Evolutionary conservation across 2,329 filamentous ascomycete species (phyloP).

Genomic region (Colletotrichum endophyticum): DNA sequence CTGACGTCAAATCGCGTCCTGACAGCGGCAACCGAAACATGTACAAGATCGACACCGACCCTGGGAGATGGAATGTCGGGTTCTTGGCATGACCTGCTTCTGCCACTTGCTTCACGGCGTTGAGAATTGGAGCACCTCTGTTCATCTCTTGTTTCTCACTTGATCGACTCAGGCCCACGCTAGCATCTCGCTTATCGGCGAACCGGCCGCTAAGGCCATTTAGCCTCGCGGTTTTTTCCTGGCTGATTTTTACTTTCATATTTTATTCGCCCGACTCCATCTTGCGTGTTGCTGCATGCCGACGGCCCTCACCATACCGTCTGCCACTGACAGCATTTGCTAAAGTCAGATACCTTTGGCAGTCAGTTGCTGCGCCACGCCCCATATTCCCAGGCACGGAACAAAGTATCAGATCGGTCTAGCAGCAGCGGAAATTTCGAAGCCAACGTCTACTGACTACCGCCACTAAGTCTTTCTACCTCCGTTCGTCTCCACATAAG

Average conservation of each 20-base stretch:
- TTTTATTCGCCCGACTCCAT: not conserved
- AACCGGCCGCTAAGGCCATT: slow-evolving; percentile 14
- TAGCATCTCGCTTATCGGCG: slow-evolving; percentile 18
- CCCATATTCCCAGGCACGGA: not conserved
- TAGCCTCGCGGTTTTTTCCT: not conserved
- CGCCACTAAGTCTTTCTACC: not conserved
- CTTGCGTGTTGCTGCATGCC: not conserved
- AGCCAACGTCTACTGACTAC: not conserved
- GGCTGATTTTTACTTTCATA: slow-evolving; percentile 5
- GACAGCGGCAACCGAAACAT: not conserved
- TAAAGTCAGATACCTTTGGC: not conserved
- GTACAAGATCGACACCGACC: not conserved
- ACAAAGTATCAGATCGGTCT: not conserved
- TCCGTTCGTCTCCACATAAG: not conserved
- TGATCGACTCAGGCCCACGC: not conserved
- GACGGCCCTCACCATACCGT: not conserved
- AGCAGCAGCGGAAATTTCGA: not conserved
- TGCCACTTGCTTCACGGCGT: not conserved
- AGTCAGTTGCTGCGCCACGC: not conserved
- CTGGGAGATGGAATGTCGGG: not conserved
- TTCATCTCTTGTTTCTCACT: not conserved
- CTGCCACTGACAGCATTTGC: not conserved
- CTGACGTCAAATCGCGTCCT: not conserved
- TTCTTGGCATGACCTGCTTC: not conserved
- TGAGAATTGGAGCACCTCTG: not conserved